A percentile compares a stretch with the other conserved stretches of the same genome.
These are phyloP conservation scores for Candida caryicola DNA, from an alignment of 805 yeast species.

Conservation along the genomic window DNA sequence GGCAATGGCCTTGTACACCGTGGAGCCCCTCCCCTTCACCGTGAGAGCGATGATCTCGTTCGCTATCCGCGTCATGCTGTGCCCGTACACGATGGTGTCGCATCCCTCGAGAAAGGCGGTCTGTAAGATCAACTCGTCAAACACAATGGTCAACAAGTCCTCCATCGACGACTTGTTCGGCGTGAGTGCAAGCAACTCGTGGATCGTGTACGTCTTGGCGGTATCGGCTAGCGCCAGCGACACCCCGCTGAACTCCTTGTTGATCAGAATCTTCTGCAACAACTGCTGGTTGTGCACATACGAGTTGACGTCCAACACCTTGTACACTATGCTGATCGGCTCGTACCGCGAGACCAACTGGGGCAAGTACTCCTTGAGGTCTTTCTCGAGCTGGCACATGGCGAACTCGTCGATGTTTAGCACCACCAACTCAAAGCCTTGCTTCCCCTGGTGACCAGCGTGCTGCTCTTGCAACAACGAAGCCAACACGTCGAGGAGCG, in stretches of 20 bases:
- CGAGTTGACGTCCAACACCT: slow-evolving; percentile 40
- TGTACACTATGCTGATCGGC: slow-evolving; percentile 31
- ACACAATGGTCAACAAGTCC: slow-evolving; percentile 54
- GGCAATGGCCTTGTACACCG: slow-evolving; percentile 51
- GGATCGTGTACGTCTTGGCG: slow-evolving; percentile 15
- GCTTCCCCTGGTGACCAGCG: slow-evolving; percentile 56
- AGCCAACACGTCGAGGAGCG: slow-evolving; percentile 62
- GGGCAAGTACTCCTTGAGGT: slow-evolving; percentile 16
- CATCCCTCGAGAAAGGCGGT: slow-evolving; percentile 46
- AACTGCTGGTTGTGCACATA: slow-evolving; percentile 31
- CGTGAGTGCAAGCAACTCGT: slow-evolving; percentile 36
- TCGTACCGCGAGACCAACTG: slow-evolving; percentile 16
- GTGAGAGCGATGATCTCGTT: slow-evolving; percentile 75
- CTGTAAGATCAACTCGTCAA: slow-evolving; percentile 44
- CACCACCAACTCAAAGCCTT: slow-evolving; percentile 63
- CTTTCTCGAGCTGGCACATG: slow-evolving; percentile 14
- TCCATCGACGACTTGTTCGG: slow-evolving; percentile 61
- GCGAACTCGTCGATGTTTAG: slow-evolving; percentile 45
- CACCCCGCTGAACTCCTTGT: slow-evolving; percentile 25
- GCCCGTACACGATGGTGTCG: slow-evolving; percentile 67
- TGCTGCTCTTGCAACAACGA: slow-evolving; percentile 62
- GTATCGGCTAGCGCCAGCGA: slow-evolving; percentile 5
- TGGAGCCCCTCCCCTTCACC: slow-evolving; percentile 82
- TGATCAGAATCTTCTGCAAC: slow-evolving; percentile 31
- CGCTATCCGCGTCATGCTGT: slow-evolving; percentile 80